Evolutionary conservation across 1,139 yeast species (phyloP), one percentile per base, ranked within the genome.

Genomic region (Geotrichum citri-aurantii): DNA sequence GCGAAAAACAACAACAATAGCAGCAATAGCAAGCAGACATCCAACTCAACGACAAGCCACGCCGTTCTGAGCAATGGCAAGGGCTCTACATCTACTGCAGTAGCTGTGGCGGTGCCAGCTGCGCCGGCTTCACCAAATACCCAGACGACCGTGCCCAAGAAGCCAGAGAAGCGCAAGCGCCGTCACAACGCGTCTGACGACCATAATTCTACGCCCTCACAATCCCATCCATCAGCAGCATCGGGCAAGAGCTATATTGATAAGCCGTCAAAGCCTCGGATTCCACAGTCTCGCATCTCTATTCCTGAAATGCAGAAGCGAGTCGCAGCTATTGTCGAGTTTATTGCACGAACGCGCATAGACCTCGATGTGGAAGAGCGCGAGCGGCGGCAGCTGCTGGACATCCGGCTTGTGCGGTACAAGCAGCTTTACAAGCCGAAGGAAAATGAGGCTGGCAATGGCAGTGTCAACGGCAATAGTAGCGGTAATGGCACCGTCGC

Each of bases 301-400:
- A 74, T 91, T 61, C 81, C 81, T 64, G 99, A 92, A 69, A 84
- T 92, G 84, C 82, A 92, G 58, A 85, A 90, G 68, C 79, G 99
- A 59, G 88, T 91, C 0, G 88, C 92, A 4, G 95, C 97, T 2
- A 91, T 93, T 21, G 76, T 92, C 66, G 98, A 93, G 73, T 93
- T 92, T 79, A 79, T 92, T 33, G 90, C 90, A 8, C 78, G 96
- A 54, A 86, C 95, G 1, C 96, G 90, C 70, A 72, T 84, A 60
- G 97, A 93, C 68, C 75, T 91, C 62, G 85, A 84, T 50, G 82
- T 81, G 56, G 97, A 91, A 67, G 84, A 84, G 63, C 75, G 78
- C 10, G 79, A 79, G 60, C 81, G 88, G 65, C 74, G 76, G 48
- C 79, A 77, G 63, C 71, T 84, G 60, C 74, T 81, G 54, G 75